Evolutionary conservation across 805 yeast species (phyloP), one percentile per base, ranked within the genome.

Genomic region (Wickerhamiella australiensis): DNA sequence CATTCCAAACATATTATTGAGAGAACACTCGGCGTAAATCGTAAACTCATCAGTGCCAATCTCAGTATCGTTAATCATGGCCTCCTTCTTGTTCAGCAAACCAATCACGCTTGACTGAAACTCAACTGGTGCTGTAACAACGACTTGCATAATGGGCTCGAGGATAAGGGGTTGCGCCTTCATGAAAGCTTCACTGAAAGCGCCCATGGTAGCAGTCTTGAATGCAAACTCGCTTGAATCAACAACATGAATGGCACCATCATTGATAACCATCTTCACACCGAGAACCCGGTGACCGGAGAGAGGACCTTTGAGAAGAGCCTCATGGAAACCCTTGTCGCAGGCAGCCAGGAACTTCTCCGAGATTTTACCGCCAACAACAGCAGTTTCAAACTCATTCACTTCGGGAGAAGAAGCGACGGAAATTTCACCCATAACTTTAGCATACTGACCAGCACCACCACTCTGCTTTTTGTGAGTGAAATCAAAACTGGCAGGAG

Each of bases 371-470:
- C 99, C 99, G 61, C 98, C 97, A 56, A 92, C 92, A 65, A 92
- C 80, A 56, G 82, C 84, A 44, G 95, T 82, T 62, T 82, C 78
- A 67, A 90, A 92, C 57, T 71, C 70, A 67, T 88, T 88, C 35
- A 52, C 50, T 46, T 61, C 60, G 11, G 58, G 50, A 7, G 50
- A 46, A 47, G 76, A 83, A 44, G 76, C 63, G 49, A 87, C 79
- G 5, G 73, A 68, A 69, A 88, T 65, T 51, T 72, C 75, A 65
- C 99, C 97, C 67, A 87, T 82, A 62, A 90, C 96, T 71, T 88
- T 81, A 68, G 95, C 98, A 65, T 80, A 92, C 74, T 92, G 99
- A 70, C 99, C 99, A 57, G 97, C 94, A 77, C 99, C 99, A 68
- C 99, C 99, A 63, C 90, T 77, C 73, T 92, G 99, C 65, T 87